phyloP scores from a whole-genome alignment of 192 early-diverging fungal genomes.

The Tieghemiomyces parasiticus region DNA sequence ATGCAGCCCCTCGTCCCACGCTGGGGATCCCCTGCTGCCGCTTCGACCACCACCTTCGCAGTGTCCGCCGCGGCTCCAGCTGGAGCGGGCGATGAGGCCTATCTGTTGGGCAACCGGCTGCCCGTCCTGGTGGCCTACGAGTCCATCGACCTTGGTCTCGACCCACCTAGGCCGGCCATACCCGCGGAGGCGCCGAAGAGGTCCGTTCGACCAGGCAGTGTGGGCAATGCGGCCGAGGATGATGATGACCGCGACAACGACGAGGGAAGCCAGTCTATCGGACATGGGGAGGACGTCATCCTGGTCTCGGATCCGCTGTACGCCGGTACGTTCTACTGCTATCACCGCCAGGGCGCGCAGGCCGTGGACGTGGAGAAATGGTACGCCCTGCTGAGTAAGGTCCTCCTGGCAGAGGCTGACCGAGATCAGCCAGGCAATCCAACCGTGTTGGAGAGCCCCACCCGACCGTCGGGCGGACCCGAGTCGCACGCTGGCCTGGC shows the following conservation, averaged over 20 bases:
- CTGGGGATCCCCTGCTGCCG: conserved; percentile 11
- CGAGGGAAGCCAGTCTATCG: conserved; percentile 8
- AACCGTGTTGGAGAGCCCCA: neutral
- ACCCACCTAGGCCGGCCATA: too few species aligned
- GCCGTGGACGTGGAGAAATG: conserved; percentile 41
- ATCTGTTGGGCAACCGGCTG: conserved; percentile 18
- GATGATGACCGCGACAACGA: conserved; percentile 2
- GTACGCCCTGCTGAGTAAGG: conserved; percentile 21
- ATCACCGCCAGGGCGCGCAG: conserved; percentile 56
- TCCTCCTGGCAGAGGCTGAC: too few species aligned
- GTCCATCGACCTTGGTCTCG: conserved; percentile 29
- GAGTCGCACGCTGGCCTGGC: neutral
- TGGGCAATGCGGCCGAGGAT: neutral
- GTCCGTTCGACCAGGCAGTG: too few species aligned
- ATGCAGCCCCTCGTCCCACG: conserved; percentile 32
- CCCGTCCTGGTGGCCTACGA: conserved; percentile 39
- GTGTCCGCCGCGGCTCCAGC: too few species aligned
- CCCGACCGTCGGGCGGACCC: neutral
- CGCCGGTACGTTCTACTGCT: conserved; percentile 44
- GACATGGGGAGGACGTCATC: too few species aligned
- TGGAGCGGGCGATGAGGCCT: conserved; percentile 6
- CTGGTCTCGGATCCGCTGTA: conserved; percentile 44
- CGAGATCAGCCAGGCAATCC: too few species aligned
- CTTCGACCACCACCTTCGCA: too few species aligned
- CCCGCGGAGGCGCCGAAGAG: conserved; percentile 12